phyloP scores from a whole-genome alignment of 2,329 filamentous ascomycete species.

The Herpotrichia juniperi region DNA sequence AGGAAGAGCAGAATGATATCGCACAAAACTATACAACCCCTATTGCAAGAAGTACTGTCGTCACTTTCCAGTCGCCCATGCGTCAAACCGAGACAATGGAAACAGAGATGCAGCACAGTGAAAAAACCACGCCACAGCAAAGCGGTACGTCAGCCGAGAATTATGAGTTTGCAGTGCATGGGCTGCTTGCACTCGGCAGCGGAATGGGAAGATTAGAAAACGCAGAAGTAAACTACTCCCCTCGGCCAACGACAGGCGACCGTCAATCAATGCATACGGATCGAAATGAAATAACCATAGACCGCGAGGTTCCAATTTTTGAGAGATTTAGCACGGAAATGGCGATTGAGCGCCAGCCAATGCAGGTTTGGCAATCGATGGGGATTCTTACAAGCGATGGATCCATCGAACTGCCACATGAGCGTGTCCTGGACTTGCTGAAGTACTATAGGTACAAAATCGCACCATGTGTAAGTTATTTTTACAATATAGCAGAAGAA shows the following conservation, averaged over 20 bases:
- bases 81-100: neutral
- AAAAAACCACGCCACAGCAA: neutral
- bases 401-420: constrained; percentile 3
- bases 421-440: constrained; percentile 42
- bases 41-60: neutral
- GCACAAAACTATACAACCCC: neutral
- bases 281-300: neutral
- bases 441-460: constrained; percentile 59
- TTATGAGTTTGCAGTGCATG: constrained; percentile 28
- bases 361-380: constrained; percentile 6
- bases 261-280: neutral
- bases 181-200: constrained; percentile 24
- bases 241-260: neutral
- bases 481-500: neutral
- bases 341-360: neutral
- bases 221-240: neutral
- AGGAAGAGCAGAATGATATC: neutral
- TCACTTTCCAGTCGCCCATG: neutral
- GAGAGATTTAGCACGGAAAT: neutral
- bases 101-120: neutral
- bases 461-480: constrained; percentile 55
- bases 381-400: neutral
- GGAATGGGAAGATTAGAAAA: neutral
- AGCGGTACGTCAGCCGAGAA: constrained; percentile 18
- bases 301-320: neutral